Base-by-base conservation (phyloP, 352 stramenopile species). In the Peronospora belbahrii region DNA sequence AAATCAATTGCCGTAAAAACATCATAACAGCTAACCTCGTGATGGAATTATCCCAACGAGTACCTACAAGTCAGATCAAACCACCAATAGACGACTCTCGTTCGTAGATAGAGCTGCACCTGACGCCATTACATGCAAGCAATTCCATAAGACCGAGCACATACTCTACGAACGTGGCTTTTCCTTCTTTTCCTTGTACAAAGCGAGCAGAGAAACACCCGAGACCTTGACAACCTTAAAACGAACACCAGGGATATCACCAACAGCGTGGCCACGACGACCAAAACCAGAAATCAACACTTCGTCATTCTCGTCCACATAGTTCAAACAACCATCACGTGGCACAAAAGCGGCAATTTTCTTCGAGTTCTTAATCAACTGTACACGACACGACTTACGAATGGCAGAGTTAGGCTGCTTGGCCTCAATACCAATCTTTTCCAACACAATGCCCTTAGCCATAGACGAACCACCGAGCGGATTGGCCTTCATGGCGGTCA, bases 291-390 rank as follows among this genome's bases (percentile, higher is more conserved):
- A 95, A 61, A 99, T 98, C 44, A 99, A 77, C 32, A 99, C 97
- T 85, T 99, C 97, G 77, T 99, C 96, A 80, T 99, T 99, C 77
- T 99, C 96, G 71, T 99, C 97, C 52, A 99, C 92, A 76, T 97
- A 99, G 90, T 99, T 99, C 62, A 99, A 79, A 83, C 96, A 99
- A 85, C 97, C 97, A 95, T 99, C 97, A 39, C 96, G 88, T 45
- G 97, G 97, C 56, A 99, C 97, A 85, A 99, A 99, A 54, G 96
- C 96, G 18, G 97, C 96, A 74, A 99, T 99, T 87, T 99, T 99
- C 95, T 99, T 99, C 64, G 96, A 97, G 78, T 99, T 99, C 95
- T 99, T 99, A 83, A 99, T 99, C 30, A 99, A 82, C 83, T 99
- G 97, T 52, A 99, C 97, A 79, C 97, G 95, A 31, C 97, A 95